These are phyloP conservation scores for Penicillium arizonense DNA, from an alignment of 495 filamentous ascomycete genomes.

Conservation along the genomic window DNA sequence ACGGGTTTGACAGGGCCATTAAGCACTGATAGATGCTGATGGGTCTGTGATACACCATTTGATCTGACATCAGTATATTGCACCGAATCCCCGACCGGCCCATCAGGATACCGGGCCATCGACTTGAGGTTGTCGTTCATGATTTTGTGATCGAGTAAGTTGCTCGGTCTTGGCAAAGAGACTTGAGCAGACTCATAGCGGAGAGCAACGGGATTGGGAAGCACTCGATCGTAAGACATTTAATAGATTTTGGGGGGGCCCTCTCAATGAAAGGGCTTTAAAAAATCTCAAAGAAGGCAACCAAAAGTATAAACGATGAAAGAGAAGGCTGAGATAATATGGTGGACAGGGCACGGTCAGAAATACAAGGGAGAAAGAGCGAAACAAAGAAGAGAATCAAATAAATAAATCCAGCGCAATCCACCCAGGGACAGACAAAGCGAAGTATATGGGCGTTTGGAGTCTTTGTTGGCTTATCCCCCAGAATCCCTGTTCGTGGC, in stretches of 20 bases:
- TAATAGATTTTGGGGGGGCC: conserved; percentile 5
- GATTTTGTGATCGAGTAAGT: conserved; percentile 50
- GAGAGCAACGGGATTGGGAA: conserved; percentile 48
- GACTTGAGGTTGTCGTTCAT: conserved; percentile 42
- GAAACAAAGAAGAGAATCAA: conserved; percentile 5
- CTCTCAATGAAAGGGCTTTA: conserved; percentile 16
- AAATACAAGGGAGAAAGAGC: conserved; percentile 14
- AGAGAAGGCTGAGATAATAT: conserved; percentile 10
- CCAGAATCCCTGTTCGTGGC: conserved; percentile 17
- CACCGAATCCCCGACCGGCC: conserved; percentile 10
- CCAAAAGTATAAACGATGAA: conserved; percentile 11
- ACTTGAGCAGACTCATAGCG: conserved; percentile 41
- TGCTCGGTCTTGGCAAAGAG: conserved; percentile 33
- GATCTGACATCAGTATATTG: conserved; percentile 23
- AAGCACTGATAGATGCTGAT: conserved; percentile 25
- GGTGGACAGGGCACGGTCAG: conserved; percentile 12
- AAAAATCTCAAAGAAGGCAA: conserved; percentile 16
- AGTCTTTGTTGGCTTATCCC: conserved; percentile 4
- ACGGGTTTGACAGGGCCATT: conserved; percentile 7
- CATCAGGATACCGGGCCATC: neutral
- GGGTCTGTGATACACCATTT: conserved; percentile 25
- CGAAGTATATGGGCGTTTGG: conserved; percentile 15
- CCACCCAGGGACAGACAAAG: conserved; percentile 15
- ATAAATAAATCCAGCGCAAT: neutral
- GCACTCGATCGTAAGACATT: conserved; percentile 59